phyloP scores from a whole-genome alignment of 805 yeast genomes.

The Yamadazyma laniorum region DNA sequence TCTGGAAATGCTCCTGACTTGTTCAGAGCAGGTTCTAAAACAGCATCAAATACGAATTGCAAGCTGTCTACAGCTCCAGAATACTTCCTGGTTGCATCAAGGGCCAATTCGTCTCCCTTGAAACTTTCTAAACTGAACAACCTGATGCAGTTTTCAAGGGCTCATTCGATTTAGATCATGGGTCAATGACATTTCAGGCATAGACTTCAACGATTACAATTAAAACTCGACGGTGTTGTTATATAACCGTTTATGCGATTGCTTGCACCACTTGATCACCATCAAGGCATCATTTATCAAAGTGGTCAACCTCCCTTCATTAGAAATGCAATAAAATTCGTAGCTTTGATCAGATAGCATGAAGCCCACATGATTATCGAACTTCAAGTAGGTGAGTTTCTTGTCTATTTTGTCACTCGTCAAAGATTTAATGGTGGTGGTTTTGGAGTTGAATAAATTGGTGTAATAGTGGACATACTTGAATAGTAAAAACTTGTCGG shows the following conservation, averaged over 20 bases:
- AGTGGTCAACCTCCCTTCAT: slow-evolving; percentile 53
- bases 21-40: too few relatives aligned
- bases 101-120: too few relatives aligned
- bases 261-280: slow-evolving; percentile 74
- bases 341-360: slow-evolving; percentile 32
- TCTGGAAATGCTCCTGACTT: too few relatives aligned
- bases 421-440: slow-evolving; percentile 14
- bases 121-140: too few relatives aligned
- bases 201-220: too few relatives aligned
- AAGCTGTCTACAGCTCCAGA: too few relatives aligned
- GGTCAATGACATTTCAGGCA: too few relatives aligned
- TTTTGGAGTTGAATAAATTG: slow-evolving; percentile 22
- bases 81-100: too few relatives aligned
- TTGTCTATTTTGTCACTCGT: slow-evolving; percentile 29
- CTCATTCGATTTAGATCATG: too few relatives aligned
- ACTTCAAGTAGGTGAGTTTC: slow-evolving; percentile 44
- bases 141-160: too few relatives aligned
- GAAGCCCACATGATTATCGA: slow-evolving; percentile 29
- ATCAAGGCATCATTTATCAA: slow-evolving; percentile 60
- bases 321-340: slow-evolving; percentile 39
- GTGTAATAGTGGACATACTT: slow-evolving; percentile 40
- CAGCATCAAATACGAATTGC: too few relatives aligned
- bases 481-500: slow-evolving; percentile 24
- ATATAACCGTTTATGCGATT: slow-evolving; percentile 67
- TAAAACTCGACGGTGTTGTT: slow-evolving; percentile 45